Evolutionary conservation across 805 yeast genomes (phyloP).

Genomic region (Pichia nanzhaoensis): DNA sequence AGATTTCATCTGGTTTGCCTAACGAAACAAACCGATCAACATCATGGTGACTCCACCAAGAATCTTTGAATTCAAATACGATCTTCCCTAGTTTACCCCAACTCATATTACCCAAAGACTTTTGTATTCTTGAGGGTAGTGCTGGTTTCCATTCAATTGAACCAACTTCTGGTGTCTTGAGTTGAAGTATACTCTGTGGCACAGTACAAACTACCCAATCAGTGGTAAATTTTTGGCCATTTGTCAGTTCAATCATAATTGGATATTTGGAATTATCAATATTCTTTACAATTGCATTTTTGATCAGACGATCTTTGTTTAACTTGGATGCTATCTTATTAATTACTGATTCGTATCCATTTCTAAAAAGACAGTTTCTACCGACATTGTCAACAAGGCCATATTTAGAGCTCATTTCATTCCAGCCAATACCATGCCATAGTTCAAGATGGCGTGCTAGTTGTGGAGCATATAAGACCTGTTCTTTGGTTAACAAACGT

Average conservation of each 20-base stretch:
- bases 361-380: constrained; percentile 61
- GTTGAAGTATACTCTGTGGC: constrained; percentile 64
- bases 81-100: constrained; percentile 72
- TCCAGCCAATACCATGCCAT: constrained; percentile 77
- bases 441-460: constrained; percentile 55
- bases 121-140: constrained; percentile 40
- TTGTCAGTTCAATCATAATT: constrained; percentile 29
- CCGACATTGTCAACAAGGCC: constrained; percentile 70
- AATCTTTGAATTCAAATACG: constrained; percentile 54
- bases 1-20: constrained; percentile 29
- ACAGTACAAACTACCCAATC: constrained; percentile 66
- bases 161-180: constrained; percentile 33
- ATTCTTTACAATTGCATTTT: constrained; percentile 36
- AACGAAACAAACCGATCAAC: constrained; percentile 44
- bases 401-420: constrained; percentile 58
- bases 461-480: constrained; percentile 45
- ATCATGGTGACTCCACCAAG: constrained; percentile 51
- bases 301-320: constrained; percentile 33
- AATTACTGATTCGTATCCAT: constrained; percentile 52
- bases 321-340: constrained; percentile 37
- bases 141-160: constrained; percentile 51
- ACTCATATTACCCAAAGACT: constrained; percentile 42
- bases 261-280: constrained; percentile 29
- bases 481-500: constrained; percentile 43
- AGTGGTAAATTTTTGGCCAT: constrained; percentile 31